Base-by-base conservation (phyloP, 2,329 filamentous ascomycete species). In the Monosporascus cannonballus region DNA sequence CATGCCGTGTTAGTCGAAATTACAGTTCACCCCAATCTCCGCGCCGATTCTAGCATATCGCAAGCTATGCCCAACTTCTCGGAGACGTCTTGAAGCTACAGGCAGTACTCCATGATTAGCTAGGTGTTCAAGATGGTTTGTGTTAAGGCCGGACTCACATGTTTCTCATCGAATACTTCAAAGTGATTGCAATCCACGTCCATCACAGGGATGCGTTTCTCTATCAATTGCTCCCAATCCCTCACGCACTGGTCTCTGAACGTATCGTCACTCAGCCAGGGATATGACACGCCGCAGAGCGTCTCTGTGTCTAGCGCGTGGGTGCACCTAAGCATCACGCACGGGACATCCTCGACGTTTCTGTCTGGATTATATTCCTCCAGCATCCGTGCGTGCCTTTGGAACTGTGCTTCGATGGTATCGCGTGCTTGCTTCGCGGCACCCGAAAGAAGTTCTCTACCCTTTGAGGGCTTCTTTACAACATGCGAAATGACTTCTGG, bases 151-250 rank as follows among this genome's bases (percentile, higher is more conserved):
- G 20, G 24, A 54, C 57, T 59, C 49, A 58, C 56, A 25, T 56
- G 24, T 20, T 51, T 46, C 17, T 50, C 11, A 25, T 63, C 59
- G 45, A 67, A 66, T 15, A 60, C 55, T 46, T 64, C 55, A 47
- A 68, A 67, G 50, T 68, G 65, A 34, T 67, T 59, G n/a, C 64
- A 65, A 8, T 54, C 51, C 17, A 68, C 55, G 37, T 64, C 61
- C 38, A 67, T 22, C 30, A 63, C 59, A 0, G 58, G 55, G 3
- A 68, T 56, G 6, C 38, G 47, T 18, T 50, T 48, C 11, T 60
- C 62, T 5, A 64, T 34, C 7, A 67, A 30, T 4, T 52, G 39
- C 41, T 64, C 59, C 66, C 66, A 68, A 11, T 54, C 45, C 25
- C 37, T 9, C 18, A 52, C 51, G 4, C 48, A 48, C 39, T 44